A percentile compares a stretch with the other conserved stretches of the same genome.
Conservation (phyloP, 1,284 basidiomycete species). For the Sporisorium graminicola region DNA sequence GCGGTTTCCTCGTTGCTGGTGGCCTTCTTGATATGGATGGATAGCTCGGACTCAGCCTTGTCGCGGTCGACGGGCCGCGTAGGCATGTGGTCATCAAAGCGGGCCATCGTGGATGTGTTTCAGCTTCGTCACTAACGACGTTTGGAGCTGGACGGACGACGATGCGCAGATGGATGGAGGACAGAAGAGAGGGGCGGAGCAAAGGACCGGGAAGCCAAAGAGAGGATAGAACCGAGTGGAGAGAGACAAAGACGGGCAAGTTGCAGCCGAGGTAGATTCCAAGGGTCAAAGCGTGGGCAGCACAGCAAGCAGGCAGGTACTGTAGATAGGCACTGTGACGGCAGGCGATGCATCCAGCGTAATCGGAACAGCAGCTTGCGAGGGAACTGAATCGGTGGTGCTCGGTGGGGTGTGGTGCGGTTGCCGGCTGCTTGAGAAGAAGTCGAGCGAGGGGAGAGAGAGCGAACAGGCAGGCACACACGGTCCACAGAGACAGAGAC, state of each 20-base stretch:
- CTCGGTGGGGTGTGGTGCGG: slow-evolving; percentile 14
- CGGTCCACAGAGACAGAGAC: neutral
- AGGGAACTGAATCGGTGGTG: slow-evolving; percentile 17
- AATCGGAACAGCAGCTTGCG: neutral
- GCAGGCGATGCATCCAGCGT: neutral
- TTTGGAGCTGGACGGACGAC: neutral
- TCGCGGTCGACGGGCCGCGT: slow-evolving; percentile 68
- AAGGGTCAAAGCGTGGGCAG: slow-evolving; percentile 5
- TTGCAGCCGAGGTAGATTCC: neutral
- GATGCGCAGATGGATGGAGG: slow-evolving; percentile 6
- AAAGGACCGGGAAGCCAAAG: neutral
- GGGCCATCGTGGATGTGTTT: slow-evolving; percentile 23
- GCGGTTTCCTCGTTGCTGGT: slow-evolving; percentile 66
- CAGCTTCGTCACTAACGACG: neutral
- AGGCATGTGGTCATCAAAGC: slow-evolving; percentile 61
- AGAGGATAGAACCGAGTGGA: neutral
- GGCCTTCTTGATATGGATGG: slow-evolving; percentile 68
- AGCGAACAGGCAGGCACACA: neutral
- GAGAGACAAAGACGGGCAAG: neutral
- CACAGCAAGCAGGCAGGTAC: neutral
- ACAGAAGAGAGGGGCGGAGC: neutral
- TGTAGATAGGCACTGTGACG: neutral
- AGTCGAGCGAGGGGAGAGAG: slow-evolving; percentile 3
- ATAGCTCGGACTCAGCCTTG: slow-evolving; percentile 67
- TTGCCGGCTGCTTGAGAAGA: slow-evolving; percentile 8